Percentiles rank a stretch among this genome's conserved stretches.
Evolutionary conservation across 345 rosid genomes (phyloP).

Genomic region (Mallotus nudiflorus): DNA sequence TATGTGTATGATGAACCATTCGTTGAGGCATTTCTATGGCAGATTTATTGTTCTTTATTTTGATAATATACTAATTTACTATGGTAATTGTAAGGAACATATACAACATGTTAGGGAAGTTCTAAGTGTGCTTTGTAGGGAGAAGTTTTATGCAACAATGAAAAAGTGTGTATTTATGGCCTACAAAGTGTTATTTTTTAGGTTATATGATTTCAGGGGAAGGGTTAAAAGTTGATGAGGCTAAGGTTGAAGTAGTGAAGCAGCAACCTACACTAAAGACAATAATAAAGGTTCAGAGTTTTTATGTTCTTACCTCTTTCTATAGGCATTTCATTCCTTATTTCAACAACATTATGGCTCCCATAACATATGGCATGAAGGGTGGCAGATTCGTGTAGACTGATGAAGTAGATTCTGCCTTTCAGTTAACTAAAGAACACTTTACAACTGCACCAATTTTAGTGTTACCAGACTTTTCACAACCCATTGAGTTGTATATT

Average conservation of each 20-base stretch:
- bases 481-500: no score
- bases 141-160: no score
- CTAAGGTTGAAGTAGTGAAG: background rate
- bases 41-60: background rate
- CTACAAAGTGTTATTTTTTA: background rate
- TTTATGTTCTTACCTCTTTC: background rate
- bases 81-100: background rate
- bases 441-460: background rate
- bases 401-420: background rate
- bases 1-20: no score
- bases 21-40: background rate
- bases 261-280: background rate
- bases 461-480: no score
- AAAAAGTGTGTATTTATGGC: background rate
- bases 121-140: background rate
- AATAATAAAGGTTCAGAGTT: background rate
- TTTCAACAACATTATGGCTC: background rate
- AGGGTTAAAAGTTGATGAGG: background rate
- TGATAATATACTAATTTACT: background rate
- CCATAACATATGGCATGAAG: background rate
- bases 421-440: background rate
- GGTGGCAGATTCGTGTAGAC: background rate
- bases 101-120: background rate
- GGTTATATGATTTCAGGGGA: background rate
- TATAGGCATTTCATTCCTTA: background rate